These are phyloP conservation scores for Cadophora malorum DNA, from an alignment of 2,329 filamentous ascomycete genomes.

Conservation along the genomic window DNA sequence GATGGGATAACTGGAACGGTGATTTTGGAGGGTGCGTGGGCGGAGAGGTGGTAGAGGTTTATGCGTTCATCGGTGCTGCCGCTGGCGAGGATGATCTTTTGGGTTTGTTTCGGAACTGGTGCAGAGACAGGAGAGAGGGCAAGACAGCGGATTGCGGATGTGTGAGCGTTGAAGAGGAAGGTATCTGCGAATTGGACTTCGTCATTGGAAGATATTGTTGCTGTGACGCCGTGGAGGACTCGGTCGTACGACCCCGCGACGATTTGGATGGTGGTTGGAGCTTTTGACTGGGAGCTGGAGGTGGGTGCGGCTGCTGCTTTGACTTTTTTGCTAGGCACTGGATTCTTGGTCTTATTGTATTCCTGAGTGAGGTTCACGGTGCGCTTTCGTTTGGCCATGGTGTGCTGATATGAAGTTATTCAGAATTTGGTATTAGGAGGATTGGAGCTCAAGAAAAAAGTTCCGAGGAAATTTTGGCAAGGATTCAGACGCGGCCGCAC, in stretches of 20 bases:
- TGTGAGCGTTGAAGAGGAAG: constrained; percentile 94
- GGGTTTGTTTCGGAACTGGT: constrained; percentile 63
- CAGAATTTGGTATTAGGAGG: background rate
- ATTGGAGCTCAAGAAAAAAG: background rate
- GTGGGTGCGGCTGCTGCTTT: constrained; percentile 37
- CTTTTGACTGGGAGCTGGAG: constrained; percentile 33
- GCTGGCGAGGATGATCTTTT: constrained; percentile 88
- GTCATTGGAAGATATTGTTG: constrained; percentile 60
- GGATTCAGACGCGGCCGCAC: constrained; percentile 5
- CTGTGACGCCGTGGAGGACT: constrained; percentile 87
- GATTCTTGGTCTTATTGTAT: constrained; percentile 11
- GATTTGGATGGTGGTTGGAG: constrained; percentile 76
- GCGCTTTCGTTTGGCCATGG: constrained; percentile 46
- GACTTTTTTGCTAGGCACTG: constrained; percentile 39
- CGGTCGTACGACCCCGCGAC: constrained; percentile 94
- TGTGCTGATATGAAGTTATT: constrained; percentile 21
- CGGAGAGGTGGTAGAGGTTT: constrained; percentile 91
- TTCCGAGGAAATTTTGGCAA: constrained; percentile 6
- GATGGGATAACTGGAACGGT: constrained; percentile 67
- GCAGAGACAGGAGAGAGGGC: constrained; percentile 81
- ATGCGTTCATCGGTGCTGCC: constrained; percentile 93
- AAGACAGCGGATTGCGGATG: constrained; percentile 86
- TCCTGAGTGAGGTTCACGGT: constrained; percentile 33
- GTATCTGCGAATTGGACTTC: constrained; percentile 81
- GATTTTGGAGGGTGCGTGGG: constrained; percentile 64